A percentile compares a stretch with the other conserved stretches of the same genome.
Evolutionary conservation across 306 rosid genomes (phyloP).

Genomic region (Lotus japonicus): DNA sequence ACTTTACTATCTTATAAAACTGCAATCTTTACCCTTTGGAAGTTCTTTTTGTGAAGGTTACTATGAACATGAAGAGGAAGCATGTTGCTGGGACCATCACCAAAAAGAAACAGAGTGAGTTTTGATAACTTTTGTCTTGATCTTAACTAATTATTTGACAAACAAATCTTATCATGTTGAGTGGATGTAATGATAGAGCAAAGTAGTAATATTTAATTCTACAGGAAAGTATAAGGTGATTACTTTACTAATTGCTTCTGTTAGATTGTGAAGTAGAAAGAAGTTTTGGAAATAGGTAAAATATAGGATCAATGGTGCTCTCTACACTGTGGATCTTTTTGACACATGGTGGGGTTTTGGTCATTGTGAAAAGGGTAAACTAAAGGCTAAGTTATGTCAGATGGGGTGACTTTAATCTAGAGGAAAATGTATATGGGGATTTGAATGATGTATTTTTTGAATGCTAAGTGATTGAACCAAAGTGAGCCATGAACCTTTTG

Average conservation of each 20-base stretch:
- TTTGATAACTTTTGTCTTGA: constrained; percentile 51
- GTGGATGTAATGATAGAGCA: too few species aligned
- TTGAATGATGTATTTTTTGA: constrained; percentile 27
- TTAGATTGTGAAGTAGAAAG: not conserved
- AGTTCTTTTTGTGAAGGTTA: constrained; percentile 70
- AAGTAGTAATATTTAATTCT: too few species aligned
- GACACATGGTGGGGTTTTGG: constrained; percentile 34
- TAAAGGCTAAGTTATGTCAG: constrained; percentile 46
- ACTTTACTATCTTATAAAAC: constrained; percentile 25
- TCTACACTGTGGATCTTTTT: constrained; percentile 19
- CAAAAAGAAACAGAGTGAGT: constrained; percentile 99
- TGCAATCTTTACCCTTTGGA: constrained; percentile 29
- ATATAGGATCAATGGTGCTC: constrained; percentile 7
- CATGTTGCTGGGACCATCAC: constrained; percentile 99
- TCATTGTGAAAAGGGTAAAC: constrained; percentile 45
- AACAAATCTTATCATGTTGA: too few species aligned
- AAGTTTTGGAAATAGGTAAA: constrained; percentile 14
- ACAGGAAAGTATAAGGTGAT: too few species aligned
- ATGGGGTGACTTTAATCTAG: constrained; percentile 31
- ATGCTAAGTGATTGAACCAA: too few species aligned
- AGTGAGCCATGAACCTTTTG: constrained; percentile 27
- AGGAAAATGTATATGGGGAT: constrained; percentile 32
- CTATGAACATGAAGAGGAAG: constrained; percentile 97
- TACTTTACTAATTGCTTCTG: too few species aligned
- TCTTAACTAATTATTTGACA: constrained; percentile 36